Conservation (phyloP, 257 asterid species). For the Fraxinus anomala region DNA sequence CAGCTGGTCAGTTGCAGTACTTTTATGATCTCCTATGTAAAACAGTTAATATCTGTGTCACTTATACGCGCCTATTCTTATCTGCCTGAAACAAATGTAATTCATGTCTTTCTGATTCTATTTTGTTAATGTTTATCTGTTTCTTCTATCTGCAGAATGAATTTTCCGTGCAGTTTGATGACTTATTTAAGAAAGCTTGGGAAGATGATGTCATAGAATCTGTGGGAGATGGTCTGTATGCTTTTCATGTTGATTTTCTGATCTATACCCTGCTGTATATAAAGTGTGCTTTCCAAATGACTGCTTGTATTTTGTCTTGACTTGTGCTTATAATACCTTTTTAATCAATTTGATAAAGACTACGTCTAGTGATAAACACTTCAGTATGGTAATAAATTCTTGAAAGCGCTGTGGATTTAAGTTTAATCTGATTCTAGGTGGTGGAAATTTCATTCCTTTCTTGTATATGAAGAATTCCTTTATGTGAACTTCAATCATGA, state of each 20-base stretch:
- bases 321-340: conserved; percentile 26
- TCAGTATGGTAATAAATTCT: conserved; percentile 17
- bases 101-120: conserved; percentile 26
- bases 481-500: neutral
- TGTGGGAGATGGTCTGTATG: conserved; percentile 64
- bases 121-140: conserved; percentile 31
- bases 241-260: conserved; percentile 24
- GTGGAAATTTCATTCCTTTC: conserved; percentile 9
- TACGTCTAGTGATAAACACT: conserved; percentile 10
- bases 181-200: conserved; percentile 93
- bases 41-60: neutral
- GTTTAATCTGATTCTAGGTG: conserved; percentile 8
- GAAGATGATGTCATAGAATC: conserved; percentile 63
- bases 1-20: conserved; percentile 59
- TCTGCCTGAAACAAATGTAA: conserved; percentile 12
- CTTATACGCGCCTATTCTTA: conserved; percentile 14
- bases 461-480: conserved; percentile 4
- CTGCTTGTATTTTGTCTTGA: conserved; percentile 17
- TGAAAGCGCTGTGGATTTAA: conserved; percentile 19
- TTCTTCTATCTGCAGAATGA: conserved; percentile 62
- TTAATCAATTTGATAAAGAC: conserved; percentile 27
- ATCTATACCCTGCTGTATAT: conserved; percentile 21
- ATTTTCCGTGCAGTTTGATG: conserved; percentile 91
- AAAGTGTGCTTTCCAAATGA: conserved; percentile 11
- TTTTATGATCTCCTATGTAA: conserved; percentile 17